Conservation (phyloP, 164 flowering plant genomes). For the Aristolochia californica region DNA sequence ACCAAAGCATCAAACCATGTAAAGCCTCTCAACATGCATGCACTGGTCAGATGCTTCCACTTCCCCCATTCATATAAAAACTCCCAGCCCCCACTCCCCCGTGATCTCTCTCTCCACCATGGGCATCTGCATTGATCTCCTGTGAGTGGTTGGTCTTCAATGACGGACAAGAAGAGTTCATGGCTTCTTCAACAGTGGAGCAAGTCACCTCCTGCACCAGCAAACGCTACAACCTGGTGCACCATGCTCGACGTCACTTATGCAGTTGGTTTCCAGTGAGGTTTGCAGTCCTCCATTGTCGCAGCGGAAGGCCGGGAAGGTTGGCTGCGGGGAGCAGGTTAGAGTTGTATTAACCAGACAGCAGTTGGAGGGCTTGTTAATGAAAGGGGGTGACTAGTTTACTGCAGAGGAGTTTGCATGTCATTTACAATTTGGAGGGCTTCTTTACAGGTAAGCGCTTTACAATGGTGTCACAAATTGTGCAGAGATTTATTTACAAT, state of each 20-base stretch:
- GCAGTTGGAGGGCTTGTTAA: conserved; percentile 30
- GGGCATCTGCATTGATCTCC: conserved; percentile 34
- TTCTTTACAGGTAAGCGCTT: no score
- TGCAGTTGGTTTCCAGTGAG: conserved; percentile 18
- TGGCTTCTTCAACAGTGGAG: conserved; percentile 19
- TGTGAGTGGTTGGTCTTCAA: conserved; percentile 11
- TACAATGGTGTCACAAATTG: no score
- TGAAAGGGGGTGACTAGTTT: conserved; percentile 10
- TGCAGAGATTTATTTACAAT: no score
- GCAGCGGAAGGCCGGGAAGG: conserved; percentile 1
- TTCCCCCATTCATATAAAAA: no score
- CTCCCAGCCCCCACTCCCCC: no score
- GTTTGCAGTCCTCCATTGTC: conserved; percentile 14
- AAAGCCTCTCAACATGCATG: no score
- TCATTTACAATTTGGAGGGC: no score
- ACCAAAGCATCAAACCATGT: no score
- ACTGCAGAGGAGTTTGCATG: conserved; percentile 2
- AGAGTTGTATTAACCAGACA: conserved; percentile 35
- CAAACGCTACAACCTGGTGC: conserved; percentile 17
- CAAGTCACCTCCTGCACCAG: conserved; percentile 20
- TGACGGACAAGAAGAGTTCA: conserved; percentile 26
- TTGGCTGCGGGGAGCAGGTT: conserved; percentile 9
- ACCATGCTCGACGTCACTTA: conserved; percentile 13
- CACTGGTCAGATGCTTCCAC: no score
- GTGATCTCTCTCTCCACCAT: conserved; percentile 8